A percentile compares a stretch with the other conserved stretches of the same genome.
Evolutionary conservation across 257 asterid genomes (phyloP).

Genomic region (Lithospermum erythrorhizon): DNA sequence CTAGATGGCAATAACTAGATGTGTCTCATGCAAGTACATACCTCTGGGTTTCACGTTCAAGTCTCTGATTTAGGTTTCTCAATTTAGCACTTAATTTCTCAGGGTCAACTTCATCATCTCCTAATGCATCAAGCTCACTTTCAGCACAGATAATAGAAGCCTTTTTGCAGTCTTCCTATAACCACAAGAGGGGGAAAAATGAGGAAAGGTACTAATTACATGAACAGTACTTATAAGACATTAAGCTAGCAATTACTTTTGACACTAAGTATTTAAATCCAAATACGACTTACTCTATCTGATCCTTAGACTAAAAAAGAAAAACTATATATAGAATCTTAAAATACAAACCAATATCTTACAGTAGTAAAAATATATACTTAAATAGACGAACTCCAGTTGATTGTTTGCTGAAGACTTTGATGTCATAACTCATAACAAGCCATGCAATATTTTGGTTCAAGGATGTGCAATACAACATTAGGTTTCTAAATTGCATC

Average conservation of each 20-base stretch:
- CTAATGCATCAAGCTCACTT: slow-evolving; percentile 68
- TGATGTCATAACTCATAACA: no score
- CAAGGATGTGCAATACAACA: not conserved
- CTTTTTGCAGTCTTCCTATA: slow-evolving; percentile 57
- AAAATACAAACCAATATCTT: not conserved
- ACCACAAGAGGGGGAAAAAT: slow-evolving; percentile 15
- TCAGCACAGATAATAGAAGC: slow-evolving; percentile 72
- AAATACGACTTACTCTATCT: no score
- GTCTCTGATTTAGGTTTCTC: slow-evolving; percentile 44
- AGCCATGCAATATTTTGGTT: not conserved
- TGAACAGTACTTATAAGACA: slow-evolving; percentile 1
- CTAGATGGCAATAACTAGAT: not conserved
- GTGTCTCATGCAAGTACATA: slow-evolving; percentile 12
- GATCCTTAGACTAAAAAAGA: no score
- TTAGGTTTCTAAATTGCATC: not conserved
- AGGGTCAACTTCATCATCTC: slow-evolving; percentile 51
- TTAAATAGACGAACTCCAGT: not conserved
- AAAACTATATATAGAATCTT: no score
- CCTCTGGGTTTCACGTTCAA: slow-evolving; percentile 72
- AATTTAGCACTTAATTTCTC: slow-evolving; percentile 65
- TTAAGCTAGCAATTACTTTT: not conserved
- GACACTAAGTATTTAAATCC: not conserved
- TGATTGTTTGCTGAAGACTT: not conserved
- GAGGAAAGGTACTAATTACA: slow-evolving; percentile 11
- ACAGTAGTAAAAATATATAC: not conserved